phyloP scores from a whole-genome alignment of 805 yeast genomes.

The Ogataea trehaloabstinens region DNA sequence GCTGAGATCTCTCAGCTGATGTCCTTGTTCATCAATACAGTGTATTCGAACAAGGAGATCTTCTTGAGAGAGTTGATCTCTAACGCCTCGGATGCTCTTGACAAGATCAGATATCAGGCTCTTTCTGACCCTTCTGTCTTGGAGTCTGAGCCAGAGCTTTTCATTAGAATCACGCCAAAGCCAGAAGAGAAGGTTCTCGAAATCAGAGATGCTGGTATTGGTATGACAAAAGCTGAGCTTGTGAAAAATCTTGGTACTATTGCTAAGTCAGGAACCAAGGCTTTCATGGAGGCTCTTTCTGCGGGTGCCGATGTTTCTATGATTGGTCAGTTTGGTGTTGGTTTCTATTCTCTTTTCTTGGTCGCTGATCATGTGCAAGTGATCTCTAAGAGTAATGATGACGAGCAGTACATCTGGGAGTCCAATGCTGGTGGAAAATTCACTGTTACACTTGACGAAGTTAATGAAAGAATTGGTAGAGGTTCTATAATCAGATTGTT shows the following conservation, averaged over 20 bases:
- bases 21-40: slow-evolving; percentile 99
- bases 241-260: slow-evolving; percentile 99
- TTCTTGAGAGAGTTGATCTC: slow-evolving; percentile 98
- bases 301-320: slow-evolving; percentile 99
- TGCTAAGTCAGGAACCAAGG: slow-evolving; percentile 99
- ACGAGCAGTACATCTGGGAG: slow-evolving; percentile 99
- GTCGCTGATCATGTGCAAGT: slow-evolving; percentile 99
- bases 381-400: slow-evolving; percentile 97
- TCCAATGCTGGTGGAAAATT: slow-evolving; percentile 99
- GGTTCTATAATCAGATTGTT: slow-evolving; percentile 95
- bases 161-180: slow-evolving; percentile 95
- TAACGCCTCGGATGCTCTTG: slow-evolving; percentile 98
- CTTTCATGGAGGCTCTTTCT: slow-evolving; percentile 98
- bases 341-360: slow-evolving; percentile 98
- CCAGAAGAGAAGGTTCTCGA: slow-evolving; percentile 93
- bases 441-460: slow-evolving; percentile 88
- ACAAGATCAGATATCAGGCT: slow-evolving; percentile 96
- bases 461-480: slow-evolving; percentile 83
- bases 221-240: slow-evolving; percentile 99
- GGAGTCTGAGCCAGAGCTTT: slow-evolving; percentile 93
- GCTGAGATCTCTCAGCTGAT: slow-evolving; percentile 99
- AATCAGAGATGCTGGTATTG: slow-evolving; percentile 99
- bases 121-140: slow-evolving; percentile 86
- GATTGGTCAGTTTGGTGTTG: slow-evolving; percentile 99
- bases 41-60: slow-evolving; percentile 98